Evolutionary conservation across 2,329 filamentous ascomycete species (phyloP), one percentile per base, ranked within the genome.

Genomic region (Calonectria hawksworthii): DNA sequence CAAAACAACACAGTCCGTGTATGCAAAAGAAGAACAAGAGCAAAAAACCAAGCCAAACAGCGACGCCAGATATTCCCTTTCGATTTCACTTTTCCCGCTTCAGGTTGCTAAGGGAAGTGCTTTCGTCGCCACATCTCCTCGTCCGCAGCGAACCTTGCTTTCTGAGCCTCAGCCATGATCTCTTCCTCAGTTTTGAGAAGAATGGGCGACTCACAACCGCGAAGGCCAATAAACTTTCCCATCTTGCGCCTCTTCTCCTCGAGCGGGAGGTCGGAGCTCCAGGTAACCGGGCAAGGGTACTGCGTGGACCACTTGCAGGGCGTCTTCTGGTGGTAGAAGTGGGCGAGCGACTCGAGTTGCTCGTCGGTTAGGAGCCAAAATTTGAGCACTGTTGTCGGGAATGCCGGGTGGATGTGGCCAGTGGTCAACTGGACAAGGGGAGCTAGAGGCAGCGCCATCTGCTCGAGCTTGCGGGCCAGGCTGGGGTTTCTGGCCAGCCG

Each of bases 311-410:
- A 91, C n/a, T 83, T 81, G 73, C 86, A 86, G 1, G 90, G 91
- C 0, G 89, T 90, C 73, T 89, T 89, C 86, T 96, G 94, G 85
- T 94, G 93, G 86, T 95, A 96, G 85, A 94, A 95, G 77, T 89
- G 86, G 4, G 94, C 94, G 51, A 96, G 89, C 69, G 87, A 86
- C 85, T 96, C 94, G 70, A 95, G 91, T 84, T 96, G 89, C 36
- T 85, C 85, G 83, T 94, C 92, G 21, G 93, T 95, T 47, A 96
- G 89, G 38, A 95, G 91, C 89, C 93, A 94, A 85, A 94, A 95
- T 82, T 90, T 89, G 59, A 96, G 91, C 70, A 95, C 87, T 4
- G 91, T 94, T 26, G 82, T 80, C 1, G 94, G 94, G 83, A 94
- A 96, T 70, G 87, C 83, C 0, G 92, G 90, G 80, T 94, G 93